phyloP scores from a whole-genome alignment of 495 filamentous ascomycete species.

The Aspergillus mulundensis region DNA sequence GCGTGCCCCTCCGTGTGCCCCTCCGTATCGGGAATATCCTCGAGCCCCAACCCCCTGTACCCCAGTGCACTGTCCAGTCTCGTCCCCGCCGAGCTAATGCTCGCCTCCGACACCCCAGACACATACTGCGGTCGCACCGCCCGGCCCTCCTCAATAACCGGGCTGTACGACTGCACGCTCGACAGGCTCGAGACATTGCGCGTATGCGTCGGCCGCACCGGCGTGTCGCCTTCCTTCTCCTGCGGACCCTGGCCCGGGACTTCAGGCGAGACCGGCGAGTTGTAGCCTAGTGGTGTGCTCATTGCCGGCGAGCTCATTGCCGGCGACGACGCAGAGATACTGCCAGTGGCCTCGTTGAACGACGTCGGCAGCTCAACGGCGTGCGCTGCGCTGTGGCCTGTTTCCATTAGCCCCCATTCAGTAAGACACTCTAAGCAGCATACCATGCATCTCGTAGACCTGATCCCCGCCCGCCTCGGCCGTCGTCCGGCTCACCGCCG shows the following conservation, averaged over 20 bases:
- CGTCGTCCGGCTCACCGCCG: not conserved
- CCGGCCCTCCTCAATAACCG: not conserved
- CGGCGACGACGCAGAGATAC: not conserved
- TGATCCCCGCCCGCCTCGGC: conserved; percentile 6
- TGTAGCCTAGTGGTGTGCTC: not conserved
- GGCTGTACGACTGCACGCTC: conserved; percentile 5
- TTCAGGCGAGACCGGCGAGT: conserved; percentile 13
- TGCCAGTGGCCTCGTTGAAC: conserved; percentile 8
- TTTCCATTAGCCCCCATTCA: not conserved
- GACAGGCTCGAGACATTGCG: conserved; percentile 16
- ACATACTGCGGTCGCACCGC: conserved; percentile 7
- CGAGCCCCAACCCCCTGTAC: conserved; percentile 1
- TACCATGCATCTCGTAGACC: conserved; percentile 13
- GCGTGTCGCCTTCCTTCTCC: not conserved
- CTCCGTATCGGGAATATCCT: conserved; percentile 9
- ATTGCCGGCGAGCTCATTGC: not conserved
- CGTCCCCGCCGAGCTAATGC: conserved; percentile 16
- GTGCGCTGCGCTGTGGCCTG: not conserved
- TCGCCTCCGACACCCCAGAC: conserved; percentile 15
- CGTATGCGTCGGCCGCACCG: conserved; percentile 5
- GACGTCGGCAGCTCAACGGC: conserved; percentile 16
- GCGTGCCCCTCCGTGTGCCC: no score
- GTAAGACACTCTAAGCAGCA: no score
- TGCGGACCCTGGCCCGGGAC: no score
- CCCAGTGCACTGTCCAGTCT: not conserved